A percentile compares a stretch with the other conserved stretches of the same genome.
These are phyloP conservation scores for Clonostachys chloroleuca DNA, from an alignment of 2,329 filamentous ascomycete genomes.

Conservation along the genomic window DNA sequence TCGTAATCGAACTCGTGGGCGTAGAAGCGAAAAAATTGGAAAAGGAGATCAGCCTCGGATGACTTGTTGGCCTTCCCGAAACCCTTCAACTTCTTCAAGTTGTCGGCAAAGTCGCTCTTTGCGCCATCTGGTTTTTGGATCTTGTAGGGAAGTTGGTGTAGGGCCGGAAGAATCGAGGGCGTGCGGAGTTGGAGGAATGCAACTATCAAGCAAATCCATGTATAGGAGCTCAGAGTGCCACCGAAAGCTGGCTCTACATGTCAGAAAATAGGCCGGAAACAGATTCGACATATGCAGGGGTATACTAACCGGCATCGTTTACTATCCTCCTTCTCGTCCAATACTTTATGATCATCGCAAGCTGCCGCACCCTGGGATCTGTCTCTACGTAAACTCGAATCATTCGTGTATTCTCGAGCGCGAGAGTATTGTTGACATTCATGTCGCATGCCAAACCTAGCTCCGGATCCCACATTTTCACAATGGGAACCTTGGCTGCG, in stretches of 20 bases:
- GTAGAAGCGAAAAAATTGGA: slow-evolving; percentile 93
- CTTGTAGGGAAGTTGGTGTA: slow-evolving; percentile 63
- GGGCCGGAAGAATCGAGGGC: slow-evolving; percentile 77
- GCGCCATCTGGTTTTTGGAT: slow-evolving; percentile 56
- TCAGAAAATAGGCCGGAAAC: not conserved
- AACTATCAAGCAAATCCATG: slow-evolving; percentile 98
- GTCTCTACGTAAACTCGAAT: slow-evolving; percentile 95
- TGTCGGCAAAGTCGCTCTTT: slow-evolving; percentile 79
- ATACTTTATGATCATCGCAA: slow-evolving; percentile 97
- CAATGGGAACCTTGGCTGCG: slow-evolving; percentile 93
- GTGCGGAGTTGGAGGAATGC: slow-evolving; percentile 88
- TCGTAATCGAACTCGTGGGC: slow-evolving; percentile 91
- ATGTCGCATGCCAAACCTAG: slow-evolving; percentile 88
- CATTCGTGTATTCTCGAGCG: slow-evolving; percentile 95
- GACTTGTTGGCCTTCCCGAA: slow-evolving; percentile 80
- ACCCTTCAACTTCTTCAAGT: slow-evolving; percentile 67
- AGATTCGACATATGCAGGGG: not conserved
- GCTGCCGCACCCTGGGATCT: slow-evolving; percentile 81
- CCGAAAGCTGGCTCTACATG: slow-evolving; percentile 66
- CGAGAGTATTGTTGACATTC: slow-evolving; percentile 97
- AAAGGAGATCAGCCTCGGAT: slow-evolving; percentile 79
- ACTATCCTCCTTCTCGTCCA: slow-evolving; percentile 92
- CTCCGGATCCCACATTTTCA: slow-evolving; percentile 98
- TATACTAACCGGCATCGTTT: slow-evolving; percentile 87
- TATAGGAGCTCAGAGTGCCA: slow-evolving; percentile 94